Evolutionary conservation across 306 rosid genomes (phyloP), one percentile per base, ranked within the genome.

Genomic region (Pyrus bretschneideri): DNA sequence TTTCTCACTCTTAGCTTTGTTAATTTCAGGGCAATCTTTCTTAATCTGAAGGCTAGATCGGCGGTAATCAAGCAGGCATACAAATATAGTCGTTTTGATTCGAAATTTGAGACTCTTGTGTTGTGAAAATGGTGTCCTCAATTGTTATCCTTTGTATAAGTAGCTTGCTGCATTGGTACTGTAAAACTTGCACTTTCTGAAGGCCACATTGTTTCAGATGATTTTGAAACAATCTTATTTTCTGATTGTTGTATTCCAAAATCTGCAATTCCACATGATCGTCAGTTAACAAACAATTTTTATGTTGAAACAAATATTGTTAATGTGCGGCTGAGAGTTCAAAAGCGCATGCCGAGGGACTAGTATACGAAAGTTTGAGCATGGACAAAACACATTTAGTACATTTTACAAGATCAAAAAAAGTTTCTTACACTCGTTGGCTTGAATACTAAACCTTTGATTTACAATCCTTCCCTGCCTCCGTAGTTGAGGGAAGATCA

Each of bases 11-110:
- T 23, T 66, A n/a, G 78, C 0, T 10, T 71, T 79, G 42, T n/a
- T 78, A 69, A 73, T 22, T 84, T 72, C 92, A 94, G 96, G 97
- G 96, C 84, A 61, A 86, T 95, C 81, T 95, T 95, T 83, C 86
- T 95, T 73, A 90, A 92, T 85, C 88, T 89, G 78, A 92, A 92
- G 86, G 97, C 98, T 81, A 85, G 91, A 75, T 83, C 96, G 6
- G 92, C 60, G 71, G 86, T 89, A 59, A 73, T 86, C 45, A 94
- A 92, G 86, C 82, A 86, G 88, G 89, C 70, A 4, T 91, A 88
- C 77, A 73, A 40, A 75, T 9, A 42, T 42, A 38, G 73, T 67
- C 21, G 9, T 12, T 67, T 60, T 38, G n/a, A 22, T 8, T 57
- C 42, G 35, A 25, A 40, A n/a, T 19, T 2, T 18, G 35, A 30